Conservation (phyloP, 768 basidiomycete genomes). For the Crassisporium funariophilum region DNA sequence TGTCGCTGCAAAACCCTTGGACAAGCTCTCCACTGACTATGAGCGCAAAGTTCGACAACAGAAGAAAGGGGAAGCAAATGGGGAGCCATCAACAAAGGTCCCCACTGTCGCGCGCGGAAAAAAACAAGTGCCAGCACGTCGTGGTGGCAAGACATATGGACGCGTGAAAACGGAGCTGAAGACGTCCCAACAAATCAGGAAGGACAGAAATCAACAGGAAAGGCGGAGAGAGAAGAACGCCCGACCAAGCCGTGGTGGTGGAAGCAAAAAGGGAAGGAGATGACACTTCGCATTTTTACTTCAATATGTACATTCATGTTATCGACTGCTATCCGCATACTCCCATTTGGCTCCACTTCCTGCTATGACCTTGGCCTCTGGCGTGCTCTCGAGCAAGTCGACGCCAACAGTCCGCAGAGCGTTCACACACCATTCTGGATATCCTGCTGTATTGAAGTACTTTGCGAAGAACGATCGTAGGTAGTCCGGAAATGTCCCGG, state of each 20-base stretch:
- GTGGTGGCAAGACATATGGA: slow-evolving; percentile 60
- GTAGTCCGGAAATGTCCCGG: slow-evolving; percentile 78
- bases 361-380: slow-evolving; percentile 49
- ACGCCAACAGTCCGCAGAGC: slow-evolving; percentile 83
- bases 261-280: slow-evolving; percentile 46
- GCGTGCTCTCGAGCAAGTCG: slow-evolving; percentile 65
- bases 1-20: slow-evolving; percentile 69
- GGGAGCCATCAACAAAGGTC: slow-evolving; percentile 16
- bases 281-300: slow-evolving; percentile 14
- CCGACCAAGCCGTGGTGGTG: slow-evolving; percentile 47
- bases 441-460: slow-evolving; percentile 78
- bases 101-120: slow-evolving; percentile 7
- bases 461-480: slow-evolving; percentile 72
- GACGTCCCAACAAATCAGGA: slow-evolving; percentile 85
- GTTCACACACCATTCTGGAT: slow-evolving; percentile 89
- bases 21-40: slow-evolving; percentile 71
- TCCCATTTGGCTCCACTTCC: slow-evolving; percentile 83
- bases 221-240: slow-evolving; percentile 79
- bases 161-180: slow-evolving; percentile 84
- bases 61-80: slow-evolving; percentile 50
- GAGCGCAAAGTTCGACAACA: slow-evolving; percentile 70
- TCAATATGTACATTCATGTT: slow-evolving; percentile 5
- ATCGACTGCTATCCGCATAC: slow-evolving; percentile 48
- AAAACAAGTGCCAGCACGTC: slow-evolving; percentile 47
- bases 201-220: slow-evolving; percentile 64